Evolutionary conservation across 352 stramenopile species (phyloP).

Genomic region (Globisporangium middletonii): DNA sequence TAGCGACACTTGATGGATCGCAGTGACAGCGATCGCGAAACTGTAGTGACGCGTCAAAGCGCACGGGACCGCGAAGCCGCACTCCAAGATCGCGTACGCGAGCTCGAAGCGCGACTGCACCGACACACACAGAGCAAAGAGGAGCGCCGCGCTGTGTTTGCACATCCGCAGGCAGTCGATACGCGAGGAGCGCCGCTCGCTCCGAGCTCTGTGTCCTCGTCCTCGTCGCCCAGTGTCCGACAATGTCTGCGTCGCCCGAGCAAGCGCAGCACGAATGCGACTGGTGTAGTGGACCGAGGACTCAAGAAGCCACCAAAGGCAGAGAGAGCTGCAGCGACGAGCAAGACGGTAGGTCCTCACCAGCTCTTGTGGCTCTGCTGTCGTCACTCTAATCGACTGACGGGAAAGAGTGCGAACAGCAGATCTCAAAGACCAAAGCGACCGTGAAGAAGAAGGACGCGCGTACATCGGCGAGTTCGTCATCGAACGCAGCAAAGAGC

Average conservation of each 20-base stretch:
- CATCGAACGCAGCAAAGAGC: slow-evolving; percentile 8
- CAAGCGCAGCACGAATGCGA: neutral
- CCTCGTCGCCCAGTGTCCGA: neutral
- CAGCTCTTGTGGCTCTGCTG: neutral
- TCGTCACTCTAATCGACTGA: neutral
- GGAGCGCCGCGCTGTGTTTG: slow-evolving; percentile 6
- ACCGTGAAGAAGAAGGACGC: neutral
- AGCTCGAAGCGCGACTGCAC: slow-evolving; percentile 10
- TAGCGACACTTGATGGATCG: too few relatives aligned
- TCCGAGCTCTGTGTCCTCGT: slow-evolving; percentile 4
- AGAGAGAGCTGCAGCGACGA: neutral
- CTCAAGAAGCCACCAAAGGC: neutral
- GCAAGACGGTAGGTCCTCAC: neutral
- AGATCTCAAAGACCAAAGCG: neutral
- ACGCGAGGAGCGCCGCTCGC: neutral
- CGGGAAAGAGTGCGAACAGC: neutral
- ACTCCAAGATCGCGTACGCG: slow-evolving; percentile 6
- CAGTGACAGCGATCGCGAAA: neutral
- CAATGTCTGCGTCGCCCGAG: neutral
- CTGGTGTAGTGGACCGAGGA: too few relatives aligned
- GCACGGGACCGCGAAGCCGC: slow-evolving; percentile 4
- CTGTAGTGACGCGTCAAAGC: neutral
- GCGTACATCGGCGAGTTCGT: neutral
- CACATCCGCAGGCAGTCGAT: neutral
- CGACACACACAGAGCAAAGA: slow-evolving; percentile 14